A percentile compares a stretch with the other conserved stretches of the same genome.
Evolutionary conservation across 192 early-diverging fungal species (phyloP).

Genomic region (Backusella westeae): DNA sequence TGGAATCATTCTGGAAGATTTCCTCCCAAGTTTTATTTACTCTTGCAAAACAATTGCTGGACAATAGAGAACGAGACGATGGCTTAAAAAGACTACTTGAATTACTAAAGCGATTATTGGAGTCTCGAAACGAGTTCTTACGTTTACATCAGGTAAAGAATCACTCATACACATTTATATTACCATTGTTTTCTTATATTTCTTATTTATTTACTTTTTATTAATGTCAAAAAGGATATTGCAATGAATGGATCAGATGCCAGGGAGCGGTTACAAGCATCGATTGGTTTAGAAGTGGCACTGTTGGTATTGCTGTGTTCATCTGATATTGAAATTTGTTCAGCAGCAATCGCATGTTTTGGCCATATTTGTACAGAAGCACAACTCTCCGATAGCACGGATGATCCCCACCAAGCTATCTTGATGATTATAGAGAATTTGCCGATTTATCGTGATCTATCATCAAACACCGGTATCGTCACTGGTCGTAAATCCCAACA

Average conservation of each 20-base stretch:
- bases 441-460: constrained; percentile 65
- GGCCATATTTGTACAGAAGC: constrained; percentile 71
- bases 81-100: constrained; percentile 65
- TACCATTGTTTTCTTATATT: neutral
- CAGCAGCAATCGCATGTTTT: constrained; percentile 61
- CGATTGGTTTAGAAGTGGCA: constrained; percentile 71
- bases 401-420: constrained; percentile 40
- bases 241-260: constrained; percentile 54
- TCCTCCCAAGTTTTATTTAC: constrained; percentile 59
- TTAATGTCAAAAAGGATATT: constrained; percentile 35
- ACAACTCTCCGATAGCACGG: constrained; percentile 60
- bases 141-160: constrained; percentile 42
- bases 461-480: constrained; percentile 44
- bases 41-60: constrained; percentile 75
- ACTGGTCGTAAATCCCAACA: constrained; percentile 73
- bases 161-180: no score
- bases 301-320: constrained; percentile 76
- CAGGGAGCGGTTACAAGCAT: constrained; percentile 64
- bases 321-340: constrained; percentile 65
- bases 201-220: neutral
- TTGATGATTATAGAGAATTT: constrained; percentile 71
- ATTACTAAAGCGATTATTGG: constrained; percentile 63
- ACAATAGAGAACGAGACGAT: constrained; percentile 64
- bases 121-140: constrained; percentile 61
- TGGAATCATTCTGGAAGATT: constrained; percentile 81